phyloP scores from a whole-genome alignment of 805 yeast species.

The Saccharomycopsis olivae region DNA sequence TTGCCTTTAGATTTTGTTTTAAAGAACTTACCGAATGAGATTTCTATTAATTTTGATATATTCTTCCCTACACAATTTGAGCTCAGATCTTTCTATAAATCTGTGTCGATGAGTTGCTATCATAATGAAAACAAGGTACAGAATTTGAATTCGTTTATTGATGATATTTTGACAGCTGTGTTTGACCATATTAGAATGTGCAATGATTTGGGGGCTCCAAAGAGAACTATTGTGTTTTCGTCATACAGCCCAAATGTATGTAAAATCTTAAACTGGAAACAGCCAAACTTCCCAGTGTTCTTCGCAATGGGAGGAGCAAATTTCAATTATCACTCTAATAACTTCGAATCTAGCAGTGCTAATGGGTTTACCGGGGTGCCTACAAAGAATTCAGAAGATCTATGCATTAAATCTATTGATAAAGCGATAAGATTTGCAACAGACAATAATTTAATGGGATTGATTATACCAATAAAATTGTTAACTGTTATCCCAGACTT shows the following conservation, averaged over 20 bases:
- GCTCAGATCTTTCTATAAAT: slow-evolving; percentile 23
- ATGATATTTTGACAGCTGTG: slow-evolving; percentile 55
- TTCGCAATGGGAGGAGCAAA: slow-evolving; percentile 67
- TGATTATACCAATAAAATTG: slow-evolving; percentile 64
- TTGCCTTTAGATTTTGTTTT: slow-evolving; percentile 54
- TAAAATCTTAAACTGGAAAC: slow-evolving; percentile 94
- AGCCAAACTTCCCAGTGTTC: slow-evolving; percentile 93
- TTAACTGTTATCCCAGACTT: slow-evolving; percentile 66
- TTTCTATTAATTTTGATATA: slow-evolving; percentile 65
- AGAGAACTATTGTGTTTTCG: slow-evolving; percentile 70
- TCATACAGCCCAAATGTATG: slow-evolving; percentile 86
- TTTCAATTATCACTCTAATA: slow-evolving; percentile 22
- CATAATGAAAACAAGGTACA: too few species aligned
- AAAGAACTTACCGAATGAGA: slow-evolving; percentile 39
- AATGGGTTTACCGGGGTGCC: slow-evolving; percentile 26
- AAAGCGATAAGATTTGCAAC: slow-evolving; percentile 77
- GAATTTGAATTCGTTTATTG: slow-evolving; percentile 63
- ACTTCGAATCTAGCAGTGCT: slow-evolving; percentile 30
- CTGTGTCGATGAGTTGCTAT: background rate
- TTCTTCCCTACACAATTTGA: slow-evolving; percentile 60
- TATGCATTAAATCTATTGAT: slow-evolving; percentile 56
- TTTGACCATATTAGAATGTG: slow-evolving; percentile 61
- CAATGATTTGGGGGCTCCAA: slow-evolving; percentile 27
- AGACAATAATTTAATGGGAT: slow-evolving; percentile 74
- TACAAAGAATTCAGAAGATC: slow-evolving; percentile 23